A percentile compares a stretch with the other conserved stretches of the same genome.
phyloP scores from a whole-genome alignment of 2,329 filamentous ascomycete genomes.

The Ciborinia camelliae region DNA sequence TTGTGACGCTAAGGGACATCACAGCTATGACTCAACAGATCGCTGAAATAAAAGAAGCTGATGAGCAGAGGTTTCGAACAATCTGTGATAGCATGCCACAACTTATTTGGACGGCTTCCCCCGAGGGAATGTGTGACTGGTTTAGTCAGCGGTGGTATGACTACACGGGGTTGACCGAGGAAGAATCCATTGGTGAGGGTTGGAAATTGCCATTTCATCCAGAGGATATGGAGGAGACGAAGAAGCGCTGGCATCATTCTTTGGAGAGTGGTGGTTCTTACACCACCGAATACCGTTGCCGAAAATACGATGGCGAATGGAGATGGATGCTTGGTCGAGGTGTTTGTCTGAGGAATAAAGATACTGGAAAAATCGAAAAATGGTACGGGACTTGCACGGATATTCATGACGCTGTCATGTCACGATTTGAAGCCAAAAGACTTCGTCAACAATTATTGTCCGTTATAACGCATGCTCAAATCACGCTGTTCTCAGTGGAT shows the following conservation, averaged over 20 bases:
- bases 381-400: conserved; percentile 83
- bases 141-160: conserved; percentile 72
- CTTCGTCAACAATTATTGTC: conserved; percentile 67
- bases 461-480: conserved; percentile 70
- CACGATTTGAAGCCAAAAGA: conserved; percentile 61
- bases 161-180: conserved; percentile 66
- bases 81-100: conserved; percentile 73
- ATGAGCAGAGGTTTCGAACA: conserved; percentile 69
- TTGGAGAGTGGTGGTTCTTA: conserved; percentile 67
- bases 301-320: conserved; percentile 64
- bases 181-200: conserved; percentile 58
- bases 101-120: conserved; percentile 69
- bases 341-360: conserved; percentile 61
- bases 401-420: conserved; percentile 70
- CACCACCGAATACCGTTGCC: conserved; percentile 67
- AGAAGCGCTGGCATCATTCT: conserved; percentile 57
- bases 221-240: conserved; percentile 60
- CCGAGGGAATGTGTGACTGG: conserved; percentile 67
- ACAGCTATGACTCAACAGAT: conserved; percentile 68
- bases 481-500: conserved; percentile 73
- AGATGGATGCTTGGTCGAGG: conserved; percentile 77
- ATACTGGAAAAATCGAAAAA: conserved; percentile 66
- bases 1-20: conserved; percentile 60
- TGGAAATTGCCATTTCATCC: conserved; percentile 66
- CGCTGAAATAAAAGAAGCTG: conserved; percentile 63